Conservation (phyloP, 495 filamentous ascomycete genomes). For the Hypoxylon crocopeplum region DNA sequence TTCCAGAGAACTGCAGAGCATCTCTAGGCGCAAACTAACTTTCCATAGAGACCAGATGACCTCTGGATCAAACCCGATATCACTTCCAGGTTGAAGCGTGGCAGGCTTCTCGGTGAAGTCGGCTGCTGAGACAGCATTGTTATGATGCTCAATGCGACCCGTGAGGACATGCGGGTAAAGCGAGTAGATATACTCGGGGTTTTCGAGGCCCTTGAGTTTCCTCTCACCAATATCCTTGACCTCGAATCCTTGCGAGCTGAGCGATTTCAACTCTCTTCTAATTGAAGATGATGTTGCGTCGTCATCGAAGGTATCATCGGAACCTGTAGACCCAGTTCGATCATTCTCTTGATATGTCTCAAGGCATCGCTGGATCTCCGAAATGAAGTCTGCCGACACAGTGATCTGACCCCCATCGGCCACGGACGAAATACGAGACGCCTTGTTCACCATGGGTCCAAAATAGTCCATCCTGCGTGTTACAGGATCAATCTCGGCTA, state of each 20-base stretch:
- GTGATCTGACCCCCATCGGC: constrained; percentile 98
- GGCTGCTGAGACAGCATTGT: constrained; percentile 58
- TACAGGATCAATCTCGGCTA: constrained; percentile 93
- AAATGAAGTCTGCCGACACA: constrained; percentile 94
- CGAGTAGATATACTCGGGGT: constrained; percentile 92
- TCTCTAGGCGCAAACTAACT: constrained; percentile 86
- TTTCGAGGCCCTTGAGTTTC: constrained; percentile 95
- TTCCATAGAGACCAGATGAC: constrained; percentile 90
- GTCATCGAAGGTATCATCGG: constrained; percentile 74
- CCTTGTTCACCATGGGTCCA: constrained; percentile 98
- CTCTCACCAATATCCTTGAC: constrained; percentile 94
- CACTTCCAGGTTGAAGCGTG: constrained; percentile 53
- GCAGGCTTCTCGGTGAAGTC: constrained; percentile 53
- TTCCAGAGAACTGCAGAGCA: constrained; percentile 87
- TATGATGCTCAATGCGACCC: constrained; percentile 72
- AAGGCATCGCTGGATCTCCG: constrained; percentile 88
- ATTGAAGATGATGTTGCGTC: constrained; percentile 74
- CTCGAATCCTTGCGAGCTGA: constrained; percentile 93
- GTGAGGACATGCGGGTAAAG: constrained; percentile 89
- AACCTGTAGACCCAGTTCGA: constrained; percentile 68
- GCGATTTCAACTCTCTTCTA: constrained; percentile 81
- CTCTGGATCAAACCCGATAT: constrained; percentile 76
- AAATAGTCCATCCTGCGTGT: constrained; percentile 99
- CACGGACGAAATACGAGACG: constrained; percentile 87
- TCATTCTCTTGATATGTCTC: constrained; percentile 83